A percentile compares a stretch with the other conserved stretches of the same genome.
These are phyloP conservation scores for Diaporthe nobilis DNA, from an alignment of 2,329 filamentous ascomycete genomes.

Conservation along the genomic window DNA sequence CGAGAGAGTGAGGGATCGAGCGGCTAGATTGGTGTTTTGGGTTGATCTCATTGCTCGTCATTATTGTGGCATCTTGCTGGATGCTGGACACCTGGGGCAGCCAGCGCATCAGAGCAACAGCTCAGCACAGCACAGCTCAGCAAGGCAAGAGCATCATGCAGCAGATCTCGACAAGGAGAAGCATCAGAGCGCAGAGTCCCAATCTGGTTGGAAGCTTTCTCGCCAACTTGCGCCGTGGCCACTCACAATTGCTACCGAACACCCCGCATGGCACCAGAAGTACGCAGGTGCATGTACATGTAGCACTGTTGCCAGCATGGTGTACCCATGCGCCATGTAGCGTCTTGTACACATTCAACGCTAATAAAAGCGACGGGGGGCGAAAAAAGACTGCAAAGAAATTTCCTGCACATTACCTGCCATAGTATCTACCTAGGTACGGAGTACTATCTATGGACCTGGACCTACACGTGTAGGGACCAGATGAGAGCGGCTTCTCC, in stretches of 20 bases:
- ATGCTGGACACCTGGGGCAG: background rate
- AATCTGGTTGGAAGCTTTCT: constrained; percentile 23
- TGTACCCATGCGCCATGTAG: background rate
- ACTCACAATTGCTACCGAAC: constrained; percentile 26
- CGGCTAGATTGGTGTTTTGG: background rate
- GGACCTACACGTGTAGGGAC: too few relatives aligned
- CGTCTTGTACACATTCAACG: background rate
- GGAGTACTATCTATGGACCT: too few relatives aligned
- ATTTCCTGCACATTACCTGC: background rate
- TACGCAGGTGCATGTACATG: background rate
- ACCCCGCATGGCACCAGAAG: constrained; percentile 15
- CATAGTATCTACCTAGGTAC: too few relatives aligned
- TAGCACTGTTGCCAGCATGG: background rate
- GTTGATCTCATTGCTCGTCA: constrained; percentile 31
- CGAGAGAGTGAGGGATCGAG: background rate
- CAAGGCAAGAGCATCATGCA: background rate
- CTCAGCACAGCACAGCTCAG: background rate
- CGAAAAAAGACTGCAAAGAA: background rate
- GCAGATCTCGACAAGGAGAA: background rate
- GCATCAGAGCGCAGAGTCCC: background rate
- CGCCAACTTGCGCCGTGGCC: constrained; percentile 12
- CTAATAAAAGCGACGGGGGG: background rate
- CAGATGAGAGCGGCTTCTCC: background rate
- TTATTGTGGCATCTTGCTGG: constrained; percentile 29
- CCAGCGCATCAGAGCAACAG: constrained; percentile 5